These are phyloP conservation scores for Alternaria atra DNA, from an alignment of 2,329 filamentous ascomycete species.

Conservation along the genomic window DNA sequence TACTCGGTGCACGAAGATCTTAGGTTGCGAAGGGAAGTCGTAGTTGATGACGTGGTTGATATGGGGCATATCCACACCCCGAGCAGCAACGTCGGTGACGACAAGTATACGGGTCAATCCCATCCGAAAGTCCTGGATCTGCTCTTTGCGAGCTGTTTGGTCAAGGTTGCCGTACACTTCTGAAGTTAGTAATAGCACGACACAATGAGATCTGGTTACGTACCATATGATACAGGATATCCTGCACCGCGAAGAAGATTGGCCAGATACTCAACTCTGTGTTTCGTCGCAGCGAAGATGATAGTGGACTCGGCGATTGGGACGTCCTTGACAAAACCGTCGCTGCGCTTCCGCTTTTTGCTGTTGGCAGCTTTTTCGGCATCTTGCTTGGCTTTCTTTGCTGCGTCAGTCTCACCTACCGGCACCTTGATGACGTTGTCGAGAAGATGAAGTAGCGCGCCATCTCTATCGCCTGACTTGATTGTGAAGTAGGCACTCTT, in stretches of 20 bases:
- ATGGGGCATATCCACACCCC: constrained; percentile 97
- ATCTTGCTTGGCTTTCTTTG: constrained; percentile 55
- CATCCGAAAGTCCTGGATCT: constrained; percentile 87
- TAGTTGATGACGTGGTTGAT: constrained; percentile 98
- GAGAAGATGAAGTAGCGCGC: constrained; percentile 85
- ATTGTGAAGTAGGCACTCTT: constrained; percentile 94
- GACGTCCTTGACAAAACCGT: constrained; percentile 68
- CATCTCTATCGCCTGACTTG: constrained; percentile 93
- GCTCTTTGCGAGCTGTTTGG: constrained; percentile 89
- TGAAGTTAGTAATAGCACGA: constrained; percentile 7
- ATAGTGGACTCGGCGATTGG: constrained; percentile 93
- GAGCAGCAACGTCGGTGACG: constrained; percentile 93
- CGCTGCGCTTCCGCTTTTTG: constrained; percentile 77
- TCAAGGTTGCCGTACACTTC: constrained; percentile 89
- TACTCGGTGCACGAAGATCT: constrained; percentile 95
- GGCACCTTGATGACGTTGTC: constrained; percentile 95
- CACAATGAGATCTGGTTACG: constrained; percentile 1
- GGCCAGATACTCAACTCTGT: constrained; percentile 94
- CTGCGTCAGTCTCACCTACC: constrained; percentile 67
- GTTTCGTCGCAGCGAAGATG: constrained; percentile 92
- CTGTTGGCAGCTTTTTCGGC: constrained; percentile 56
- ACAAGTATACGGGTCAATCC: constrained; percentile 90
- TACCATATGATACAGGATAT: constrained; percentile 82
- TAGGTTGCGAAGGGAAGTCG: constrained; percentile 95
- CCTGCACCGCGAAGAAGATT: constrained; percentile 80